Evolutionary conservation across 345 rosid genomes (phyloP).

Genomic region (Salix viminalis): DNA sequence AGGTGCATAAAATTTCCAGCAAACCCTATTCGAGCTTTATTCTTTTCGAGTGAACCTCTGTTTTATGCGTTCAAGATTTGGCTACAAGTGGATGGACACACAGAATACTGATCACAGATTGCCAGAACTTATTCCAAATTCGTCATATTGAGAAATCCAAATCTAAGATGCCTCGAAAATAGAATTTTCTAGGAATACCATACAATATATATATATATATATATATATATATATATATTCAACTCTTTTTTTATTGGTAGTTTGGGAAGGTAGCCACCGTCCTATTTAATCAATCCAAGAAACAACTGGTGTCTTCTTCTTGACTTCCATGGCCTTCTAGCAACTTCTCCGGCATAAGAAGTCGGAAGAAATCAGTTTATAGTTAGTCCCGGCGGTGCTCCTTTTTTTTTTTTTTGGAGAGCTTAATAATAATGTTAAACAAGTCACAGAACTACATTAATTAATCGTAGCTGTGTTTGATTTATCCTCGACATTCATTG

Average conservation of each 20-base stretch:
- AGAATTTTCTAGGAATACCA: not conserved
- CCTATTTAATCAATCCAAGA: not conserved
- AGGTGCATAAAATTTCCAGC: not conserved
- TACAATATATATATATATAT: not conserved
- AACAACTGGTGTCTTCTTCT: not conserved
- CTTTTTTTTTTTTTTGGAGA: not conserved
- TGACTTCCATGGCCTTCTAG: not conserved
- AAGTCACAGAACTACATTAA: not conserved
- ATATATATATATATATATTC: no score
- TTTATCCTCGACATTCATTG: not conserved
- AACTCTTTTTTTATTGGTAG: not conserved
- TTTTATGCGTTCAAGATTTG: constrained; percentile 9
- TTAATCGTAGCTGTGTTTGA: not conserved
- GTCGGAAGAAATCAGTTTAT: not conserved
- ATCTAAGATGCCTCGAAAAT: not conserved
- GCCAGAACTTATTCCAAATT: not conserved
- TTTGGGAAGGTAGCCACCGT: constrained; percentile 6
- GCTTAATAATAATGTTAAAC: not conserved
- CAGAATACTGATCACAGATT: not conserved
- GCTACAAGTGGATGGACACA: constrained; percentile 7
- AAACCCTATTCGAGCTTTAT: not conserved
- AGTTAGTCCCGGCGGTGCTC: not conserved
- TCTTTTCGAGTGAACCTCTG: not conserved
- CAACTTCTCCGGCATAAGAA: not conserved
- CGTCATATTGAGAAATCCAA: not conserved